phyloP scores from a whole-genome alignment of 75 land plant genomes.

The Pseudotsuga menziesii region DNA sequence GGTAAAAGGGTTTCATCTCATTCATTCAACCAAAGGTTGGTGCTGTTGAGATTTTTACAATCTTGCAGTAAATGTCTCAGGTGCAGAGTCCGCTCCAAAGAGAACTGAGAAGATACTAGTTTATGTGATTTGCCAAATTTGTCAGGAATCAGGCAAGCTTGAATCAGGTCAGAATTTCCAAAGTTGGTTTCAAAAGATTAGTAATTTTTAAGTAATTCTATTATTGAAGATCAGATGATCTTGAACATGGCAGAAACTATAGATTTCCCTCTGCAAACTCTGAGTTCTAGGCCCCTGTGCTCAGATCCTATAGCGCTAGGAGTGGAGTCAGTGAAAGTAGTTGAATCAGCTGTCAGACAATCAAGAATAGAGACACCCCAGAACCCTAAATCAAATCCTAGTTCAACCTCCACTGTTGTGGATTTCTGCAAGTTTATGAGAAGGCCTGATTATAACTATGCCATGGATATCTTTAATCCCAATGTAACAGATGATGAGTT shows the following conservation, averaged over 20 bases:
- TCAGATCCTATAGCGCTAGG: conserved; percentile 20
- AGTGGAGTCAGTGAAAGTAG: conserved; percentile 43
- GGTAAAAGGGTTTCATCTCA: not conserved
- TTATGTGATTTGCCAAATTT: not conserved
- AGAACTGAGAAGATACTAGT: not conserved
- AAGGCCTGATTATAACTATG: not conserved
- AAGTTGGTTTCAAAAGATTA: not conserved
- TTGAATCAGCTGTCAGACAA: conserved; percentile 47
- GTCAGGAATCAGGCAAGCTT: not conserved
- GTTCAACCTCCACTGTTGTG: conserved; percentile 7
- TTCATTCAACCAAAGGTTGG: not conserved
- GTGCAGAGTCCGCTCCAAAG: not conserved
- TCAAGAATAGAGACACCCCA: conserved; percentile 21
- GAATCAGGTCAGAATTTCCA: not conserved
- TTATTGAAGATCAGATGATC: conserved; percentile 1
- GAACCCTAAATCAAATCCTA: not conserved
- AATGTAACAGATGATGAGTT: not conserved
- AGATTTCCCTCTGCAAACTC: conserved; percentile 15
- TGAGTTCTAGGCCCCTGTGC: conserved; percentile 12
- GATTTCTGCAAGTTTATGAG: not conserved
- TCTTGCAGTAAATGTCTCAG: not conserved
- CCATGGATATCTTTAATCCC: not conserved
- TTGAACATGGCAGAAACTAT: conserved; percentile 21
- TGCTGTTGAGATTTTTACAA: not conserved
- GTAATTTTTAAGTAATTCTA: not conserved